Evolutionary conservation across 306 rosid genomes (phyloP), one percentile per base, ranked within the genome.

Genomic region (Begonia peltatifolia): DNA sequence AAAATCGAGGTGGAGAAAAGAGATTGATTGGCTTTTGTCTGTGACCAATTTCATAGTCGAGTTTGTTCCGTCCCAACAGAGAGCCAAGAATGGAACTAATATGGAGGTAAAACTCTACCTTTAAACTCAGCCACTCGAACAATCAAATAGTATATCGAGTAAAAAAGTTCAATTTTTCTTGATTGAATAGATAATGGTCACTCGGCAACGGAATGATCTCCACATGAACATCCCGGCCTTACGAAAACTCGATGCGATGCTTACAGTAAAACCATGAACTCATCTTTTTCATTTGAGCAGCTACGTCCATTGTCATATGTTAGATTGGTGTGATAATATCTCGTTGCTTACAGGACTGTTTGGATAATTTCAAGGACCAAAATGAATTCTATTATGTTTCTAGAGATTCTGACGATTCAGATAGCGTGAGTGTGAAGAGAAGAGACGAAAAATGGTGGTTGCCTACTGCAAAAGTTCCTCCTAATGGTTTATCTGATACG

Each of bases 371-470:
- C 73, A 63, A 64, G 66, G 94, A 74, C 54, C 72, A 79, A 51
- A 71, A 52, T 14, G 96, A 92, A 62, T 92, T 92, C 78, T 79
- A 71, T 63, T 92, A 92, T 50, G 78, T 86, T 25, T 60, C 77
- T 2, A 92, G 36, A 77, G 94, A 86, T 53, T 76, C 79, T 7
- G 79, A 71, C 11, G 75, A 83, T 9, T 35, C 76, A 2, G 82
- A 82, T 18, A 70, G 70, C 44, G 94, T 76, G 3, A 58, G 63
- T 10, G 14, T 62, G 22, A 79, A 66, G 64, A 56, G 84, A 20
- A 81, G 75, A 61, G 93, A 75, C 59, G 92, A 77, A 58, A 92
- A 92, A 67, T 92, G 99, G 99, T 92, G 99, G 99, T 73, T 92
- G 49, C 99, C 99, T 22, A 71, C 87, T 54, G 76, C 85, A 9